Percentiles rank a stretch among this genome's conserved stretches.
Conservation (phyloP, 208 protist genomes). For the Leishmania mexicana region DNA sequence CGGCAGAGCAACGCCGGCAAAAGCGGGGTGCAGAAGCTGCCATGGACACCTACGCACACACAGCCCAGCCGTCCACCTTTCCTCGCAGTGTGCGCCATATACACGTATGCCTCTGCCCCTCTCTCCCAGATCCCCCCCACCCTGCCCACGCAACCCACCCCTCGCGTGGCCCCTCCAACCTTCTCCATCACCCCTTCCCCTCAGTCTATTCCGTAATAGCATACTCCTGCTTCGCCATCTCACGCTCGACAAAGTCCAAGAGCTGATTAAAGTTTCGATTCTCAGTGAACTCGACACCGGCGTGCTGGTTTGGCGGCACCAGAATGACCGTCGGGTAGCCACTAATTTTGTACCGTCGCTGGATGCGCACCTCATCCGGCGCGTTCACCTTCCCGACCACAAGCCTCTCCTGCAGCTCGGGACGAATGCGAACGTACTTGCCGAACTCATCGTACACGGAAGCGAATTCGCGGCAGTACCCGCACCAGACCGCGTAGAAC, state of each 20-base stretch:
- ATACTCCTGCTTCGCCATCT: slow-evolving; percentile 1
- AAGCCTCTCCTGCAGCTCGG: slow-evolving; percentile 25
- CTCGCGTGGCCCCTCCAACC: not conserved
- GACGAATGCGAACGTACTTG: slow-evolving; percentile 17
- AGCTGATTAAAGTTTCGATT: slow-evolving; percentile 31
- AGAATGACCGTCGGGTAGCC: slow-evolving; percentile 56
- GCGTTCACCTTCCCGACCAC: slow-evolving; percentile 50
- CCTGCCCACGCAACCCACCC: not conserved
- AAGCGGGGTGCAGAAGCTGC: not conserved
- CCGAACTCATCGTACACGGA: slow-evolving; percentile 29
- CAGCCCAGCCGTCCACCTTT: not conserved
- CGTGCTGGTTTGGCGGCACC: slow-evolving; percentile 36
- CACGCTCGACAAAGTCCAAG: slow-evolving; percentile 27
- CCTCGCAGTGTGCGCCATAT: not conserved
- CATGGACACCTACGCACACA: not conserved
- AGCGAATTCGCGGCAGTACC: slow-evolving; percentile 44
- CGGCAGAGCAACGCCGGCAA: not conserved
- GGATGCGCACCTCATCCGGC: slow-evolving; percentile 11
- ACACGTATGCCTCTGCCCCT: not conserved
- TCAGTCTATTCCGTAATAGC: not conserved
- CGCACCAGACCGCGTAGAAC: slow-evolving; percentile 90
- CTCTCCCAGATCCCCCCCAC: not conserved
- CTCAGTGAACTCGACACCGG: slow-evolving; percentile 33
- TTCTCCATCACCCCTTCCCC: not conserved
- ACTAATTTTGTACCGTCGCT: slow-evolving; percentile 26